Base-by-base conservation (phyloP, 148 eudicot genomes). In the Suaeda aralocaspica region DNA sequence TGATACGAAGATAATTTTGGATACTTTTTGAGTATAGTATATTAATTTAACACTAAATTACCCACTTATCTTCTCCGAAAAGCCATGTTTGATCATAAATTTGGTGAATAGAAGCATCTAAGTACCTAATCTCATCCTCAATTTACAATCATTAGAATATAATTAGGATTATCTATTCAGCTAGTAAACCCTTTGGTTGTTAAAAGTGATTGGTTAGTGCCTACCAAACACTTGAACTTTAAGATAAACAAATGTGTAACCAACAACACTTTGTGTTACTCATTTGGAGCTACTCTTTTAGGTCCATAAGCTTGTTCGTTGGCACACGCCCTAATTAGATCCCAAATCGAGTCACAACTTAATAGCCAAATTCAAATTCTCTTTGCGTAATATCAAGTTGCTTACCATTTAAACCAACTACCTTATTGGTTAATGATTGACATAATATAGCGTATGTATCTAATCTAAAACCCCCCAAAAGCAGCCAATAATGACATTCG, bases 91-190 rank as follows among this genome's bases (percentile, higher is more conserved):
- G 9, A 7, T 63, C 29, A 11, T 10, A 36, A 63, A 24, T 9
- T 61, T 22, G 49, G 31, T 39, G 50, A 39, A 63, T 60, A 21
- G 66, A 34, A 61, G 31, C 66, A 61, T 36, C 28, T 16, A 61
- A 34, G 46, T 22, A 41, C 49, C 66, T 63, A 63, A 63, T 41
- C 29, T 59, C 29, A 19, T 19, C 29, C 29, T 19, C 48, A 24
- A 33, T 57, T 53, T 28, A 31, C 9, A 59, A 25, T 56, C 12
- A 56, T 56, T 1, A 56, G 12, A 56, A 22, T 9, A 3, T 0
- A 1, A 19, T 4, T 2, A 53, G 6, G n/a, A 22, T 30, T 11
- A 58, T 31, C 31, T 31, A 59, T 19, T 31, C 9, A 33, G 42
- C 12, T 33, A 14, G 41, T 60, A 60, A 60, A 33, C 58, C 29